Base-by-base conservation (phyloP, 192 early-diverging fungal species). In the Irineochytrium annulatum region DNA sequence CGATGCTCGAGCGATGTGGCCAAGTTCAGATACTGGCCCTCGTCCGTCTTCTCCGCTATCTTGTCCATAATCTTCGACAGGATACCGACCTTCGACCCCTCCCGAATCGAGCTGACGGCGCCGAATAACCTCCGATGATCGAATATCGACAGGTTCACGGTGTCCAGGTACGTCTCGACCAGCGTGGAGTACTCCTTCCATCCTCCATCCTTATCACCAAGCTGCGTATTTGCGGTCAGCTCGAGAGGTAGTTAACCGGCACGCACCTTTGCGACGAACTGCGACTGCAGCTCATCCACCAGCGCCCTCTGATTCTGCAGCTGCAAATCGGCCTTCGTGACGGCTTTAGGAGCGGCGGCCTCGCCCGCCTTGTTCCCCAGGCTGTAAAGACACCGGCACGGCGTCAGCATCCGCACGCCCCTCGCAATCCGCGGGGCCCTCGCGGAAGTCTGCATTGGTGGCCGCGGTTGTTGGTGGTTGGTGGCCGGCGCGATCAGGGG, bases 211-310 rank as follows among this genome's bases (percentile, higher is more conserved):
- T 14, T 24, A 49, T 14, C 13, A 8, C 22, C 22, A 20, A 49
- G 46, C 5, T 8, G 26, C 6, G 46, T 5, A 49, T 17, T 8
- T 8, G 24, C 13, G 26, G 26, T 14, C 6, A 49, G 26, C 11
- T 13, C 37, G 37, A n/a, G n/a, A 41, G 37, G 37, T 13, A 41
- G 37, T 8, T 8, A n/a, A 41, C 8, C 8, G 37, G 37, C 8
- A 6, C 8, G 46, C 24, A 49, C 46, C 46, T 49, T 49, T 49
- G 13, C 46, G 13, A 49, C 46, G 24, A 49, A 49, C 5, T 49
- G 11, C 22, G 8, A 8, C 11, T 22, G 11, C 11, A 49, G 46
- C 46, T 8, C 46, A 8, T 49, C 46, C 6, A 49, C 46, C 46
- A 49, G 24, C 17, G 17, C 17, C 22, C 24, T 14, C 46, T 49